Base-by-base conservation (phyloP, 2,329 filamentous ascomycete genomes). In the Dactylellina drechsleri region DNA sequence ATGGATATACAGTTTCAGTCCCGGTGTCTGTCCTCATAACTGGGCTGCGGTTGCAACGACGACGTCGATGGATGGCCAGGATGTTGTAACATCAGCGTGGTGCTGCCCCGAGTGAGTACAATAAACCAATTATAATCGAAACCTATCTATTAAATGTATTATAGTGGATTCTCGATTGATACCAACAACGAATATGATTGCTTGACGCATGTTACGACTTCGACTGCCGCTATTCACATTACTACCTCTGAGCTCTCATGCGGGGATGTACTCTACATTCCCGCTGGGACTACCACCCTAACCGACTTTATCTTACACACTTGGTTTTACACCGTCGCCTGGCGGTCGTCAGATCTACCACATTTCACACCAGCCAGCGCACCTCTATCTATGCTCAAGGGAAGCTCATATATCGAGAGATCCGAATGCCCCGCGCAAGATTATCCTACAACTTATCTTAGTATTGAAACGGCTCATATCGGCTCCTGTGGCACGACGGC, bases 291-390 rank as follows among this genome's bases (percentile, higher is more conserved):
- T 4, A 58, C 54, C n/a, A n/a, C n/a, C 20, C n/a, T 58, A 36
- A n/a, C 26, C 12, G 15, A 15, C 12, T 58, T n/a, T n/a, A 58
- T 28, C 23, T 16, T 58, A 5, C 23, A 58, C 26, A 58, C 54
- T 12, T 36, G 54, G 23, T 58, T 36, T 23, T 58, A 58, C 54
- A 58, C 54, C 3, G 54, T 23, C 23, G 54, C 20, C 6, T 58
- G 54, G 54, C 54, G 54, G 10, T 58, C 54, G 5, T 18, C 54
- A 12, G 54, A 58, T 10, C 28, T 58, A 16, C 16, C 54, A 1
- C 8, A 12, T 40, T 58, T 58, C 54, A 58, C 13, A n/a, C 54
- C 54, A 12, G 54, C 20, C 15, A 58, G 28, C 54, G 54, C 54
- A 31, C 54, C 54, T 5, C 20, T 58, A 40, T 18, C 26, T 8